These are phyloP conservation scores for Mariannaea elegans DNA, from an alignment of 2,329 filamentous ascomycete genomes.

Conservation along the genomic window DNA sequence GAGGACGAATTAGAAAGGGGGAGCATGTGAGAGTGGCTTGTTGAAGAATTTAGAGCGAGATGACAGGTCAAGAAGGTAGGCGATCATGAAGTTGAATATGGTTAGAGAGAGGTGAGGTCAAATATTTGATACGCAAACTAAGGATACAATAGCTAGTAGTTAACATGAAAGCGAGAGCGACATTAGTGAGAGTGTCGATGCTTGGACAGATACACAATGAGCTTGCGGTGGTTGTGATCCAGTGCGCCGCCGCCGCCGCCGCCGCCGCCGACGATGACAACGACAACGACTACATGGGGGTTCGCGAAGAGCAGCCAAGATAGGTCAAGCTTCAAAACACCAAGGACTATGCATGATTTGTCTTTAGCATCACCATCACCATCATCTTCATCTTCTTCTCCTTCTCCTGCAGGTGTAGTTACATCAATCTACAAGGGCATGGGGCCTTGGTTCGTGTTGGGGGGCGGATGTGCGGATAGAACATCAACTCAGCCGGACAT, in stretches of 20 bases:
- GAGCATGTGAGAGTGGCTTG: background rate
- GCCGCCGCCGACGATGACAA: background rate
- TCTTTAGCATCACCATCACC: background rate
- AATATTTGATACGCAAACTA: too few relatives aligned
- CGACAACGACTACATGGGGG: background rate
- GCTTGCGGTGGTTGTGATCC: too few relatives aligned
- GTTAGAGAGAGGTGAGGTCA: too few relatives aligned
- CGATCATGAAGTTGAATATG: too few relatives aligned
- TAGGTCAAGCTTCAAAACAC: background rate
- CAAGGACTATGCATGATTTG: background rate
- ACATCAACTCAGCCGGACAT: too few relatives aligned
- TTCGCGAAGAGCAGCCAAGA: background rate
- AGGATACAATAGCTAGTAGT: background rate
- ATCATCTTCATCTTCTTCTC: background rate
- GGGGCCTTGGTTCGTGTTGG: too few relatives aligned
- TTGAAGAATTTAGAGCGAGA: background rate
- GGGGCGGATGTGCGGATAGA: too few relatives aligned
- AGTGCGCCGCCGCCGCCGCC: background rate
- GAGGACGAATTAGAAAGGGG: background rate
- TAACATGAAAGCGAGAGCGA: background rate
- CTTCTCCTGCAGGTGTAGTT: too few relatives aligned
- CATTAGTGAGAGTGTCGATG: too few relatives aligned
- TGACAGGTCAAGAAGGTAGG: too few relatives aligned
- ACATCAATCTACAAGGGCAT: too few relatives aligned
- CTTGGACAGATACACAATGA: too few relatives aligned